These are phyloP conservation scores for Phalaenopsis equestris DNA, from an alignment of 106 monocot genomes.

Conservation along the genomic window DNA sequence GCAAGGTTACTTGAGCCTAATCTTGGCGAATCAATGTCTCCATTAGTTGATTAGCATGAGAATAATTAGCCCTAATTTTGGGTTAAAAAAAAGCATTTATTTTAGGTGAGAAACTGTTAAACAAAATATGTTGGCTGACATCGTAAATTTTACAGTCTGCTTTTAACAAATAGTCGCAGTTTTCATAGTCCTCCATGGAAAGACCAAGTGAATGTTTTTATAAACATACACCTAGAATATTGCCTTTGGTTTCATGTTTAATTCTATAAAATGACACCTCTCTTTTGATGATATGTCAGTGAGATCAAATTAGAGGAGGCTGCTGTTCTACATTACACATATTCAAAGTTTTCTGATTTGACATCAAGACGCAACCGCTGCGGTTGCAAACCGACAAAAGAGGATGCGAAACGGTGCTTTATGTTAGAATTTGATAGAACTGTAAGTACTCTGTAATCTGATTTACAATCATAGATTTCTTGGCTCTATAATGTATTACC, in stretches of 20 bases:
- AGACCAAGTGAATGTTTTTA: not conserved
- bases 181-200: not conserved
- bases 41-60: too few species aligned
- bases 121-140: not conserved
- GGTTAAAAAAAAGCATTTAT: not conserved
- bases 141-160: not conserved
- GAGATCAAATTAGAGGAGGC: slow-evolving; percentile 82
- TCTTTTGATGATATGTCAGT: slow-evolving; percentile 19
- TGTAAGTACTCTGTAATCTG: slow-evolving; percentile 28
- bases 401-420: slow-evolving; percentile 88
- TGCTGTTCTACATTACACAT: slow-evolving; percentile 82
- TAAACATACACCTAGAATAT: not conserved
- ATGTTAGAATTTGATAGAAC: slow-evolving; percentile 86
- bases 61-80: too few species aligned
- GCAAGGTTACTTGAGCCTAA: too few species aligned
- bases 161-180: not conserved
- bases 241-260: not conserved
- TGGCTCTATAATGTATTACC: not conserved
- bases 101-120: not conserved
- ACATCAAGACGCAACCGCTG: slow-evolving; percentile 83
- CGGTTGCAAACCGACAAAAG: slow-evolving; percentile 87
- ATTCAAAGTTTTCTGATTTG: slow-evolving; percentile 84
- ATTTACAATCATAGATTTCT: not conserved
- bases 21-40: too few species aligned
- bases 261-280: not conserved